Evolutionary conservation across 768 basidiomycete genomes (phyloP).

Genomic region (Mycena amicta): DNA sequence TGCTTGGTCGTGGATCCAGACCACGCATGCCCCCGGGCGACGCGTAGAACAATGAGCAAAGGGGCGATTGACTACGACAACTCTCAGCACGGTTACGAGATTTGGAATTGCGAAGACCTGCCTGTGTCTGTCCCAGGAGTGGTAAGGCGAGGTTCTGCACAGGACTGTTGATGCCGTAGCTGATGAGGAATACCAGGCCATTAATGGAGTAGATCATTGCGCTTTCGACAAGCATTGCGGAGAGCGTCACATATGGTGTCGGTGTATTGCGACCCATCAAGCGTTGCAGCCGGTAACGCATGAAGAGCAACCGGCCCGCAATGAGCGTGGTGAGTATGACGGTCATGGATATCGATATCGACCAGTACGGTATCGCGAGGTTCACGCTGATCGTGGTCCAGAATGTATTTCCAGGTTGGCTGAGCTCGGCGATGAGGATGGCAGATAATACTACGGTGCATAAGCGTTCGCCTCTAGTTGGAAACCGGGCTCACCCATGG

Average conservation of each 20-base stretch:
- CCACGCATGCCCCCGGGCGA: slow-evolving; percentile 39
- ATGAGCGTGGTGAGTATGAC: slow-evolving; percentile 13
- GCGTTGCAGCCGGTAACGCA: background rate
- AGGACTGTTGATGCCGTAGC: slow-evolving; percentile 9
- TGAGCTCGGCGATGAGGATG: slow-evolving; percentile 5
- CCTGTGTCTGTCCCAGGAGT: slow-evolving; percentile 14
- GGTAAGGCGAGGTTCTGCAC: slow-evolving; percentile 18
- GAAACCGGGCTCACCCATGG: background rate
- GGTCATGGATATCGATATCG: slow-evolving; percentile 14
- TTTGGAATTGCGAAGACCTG: no score
- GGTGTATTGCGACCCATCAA: background rate
- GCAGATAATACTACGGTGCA: background rate
- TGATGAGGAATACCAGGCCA: slow-evolving; percentile 19
- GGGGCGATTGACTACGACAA: slow-evolving; percentile 36
- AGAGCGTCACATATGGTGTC: background rate
- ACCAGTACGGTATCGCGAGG: slow-evolving; percentile 10
- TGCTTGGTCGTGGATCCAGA: slow-evolving; percentile 5
- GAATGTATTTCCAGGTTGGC: slow-evolving; percentile 1
- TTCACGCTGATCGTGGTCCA: slow-evolving; percentile 6
- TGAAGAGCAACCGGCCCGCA: slow-evolving; percentile 5
- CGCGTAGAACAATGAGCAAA: slow-evolving; percentile 37
- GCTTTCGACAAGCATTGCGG: slow-evolving; percentile 9
- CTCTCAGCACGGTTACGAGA: no score
- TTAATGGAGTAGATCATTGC: slow-evolving; percentile 7
- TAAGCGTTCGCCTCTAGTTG: background rate